These are phyloP conservation scores for Chloris gayana DNA, from an alignment of 176 grass and related monocot species.

Conservation along the genomic window DNA sequence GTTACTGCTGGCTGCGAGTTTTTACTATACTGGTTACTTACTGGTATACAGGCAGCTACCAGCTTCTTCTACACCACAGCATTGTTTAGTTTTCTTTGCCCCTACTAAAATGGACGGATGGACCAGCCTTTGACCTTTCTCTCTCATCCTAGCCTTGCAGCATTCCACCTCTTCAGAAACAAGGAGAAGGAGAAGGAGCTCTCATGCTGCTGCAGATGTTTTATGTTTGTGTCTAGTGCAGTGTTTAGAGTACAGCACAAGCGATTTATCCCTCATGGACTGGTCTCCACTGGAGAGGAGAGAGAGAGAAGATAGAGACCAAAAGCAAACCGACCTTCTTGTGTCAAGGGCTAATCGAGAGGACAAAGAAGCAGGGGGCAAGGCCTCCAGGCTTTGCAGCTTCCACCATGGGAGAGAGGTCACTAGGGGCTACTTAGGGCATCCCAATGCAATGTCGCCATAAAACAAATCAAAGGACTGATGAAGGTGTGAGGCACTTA, in stretches of 20 bases:
- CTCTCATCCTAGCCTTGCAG: not conserved
- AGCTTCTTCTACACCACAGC: not conserved
- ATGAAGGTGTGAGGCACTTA: slow-evolving; percentile 14
- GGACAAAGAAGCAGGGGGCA: slow-evolving; percentile 43
- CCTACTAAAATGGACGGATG: slow-evolving; percentile 38
- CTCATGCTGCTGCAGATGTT: slow-evolving; percentile 38
- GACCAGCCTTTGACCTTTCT: slow-evolving; percentile 35
- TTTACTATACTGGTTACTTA: slow-evolving; percentile 27
- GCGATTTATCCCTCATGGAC: not conserved
- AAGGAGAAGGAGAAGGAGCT: slow-evolving; percentile 21
- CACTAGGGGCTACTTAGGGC: slow-evolving; percentile 36
- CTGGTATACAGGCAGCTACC: slow-evolving; percentile 22
- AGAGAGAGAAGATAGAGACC: slow-evolving; percentile 36
- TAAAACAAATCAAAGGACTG: not conserved
- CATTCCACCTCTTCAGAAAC: not conserved
- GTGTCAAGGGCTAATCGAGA: slow-evolving; percentile 55
- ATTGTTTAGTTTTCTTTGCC: slow-evolving; percentile 21
- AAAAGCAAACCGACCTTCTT: slow-evolving; percentile 65
- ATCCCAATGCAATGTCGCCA: slow-evolving; percentile 23
- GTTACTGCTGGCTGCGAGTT: slow-evolving; percentile 13
- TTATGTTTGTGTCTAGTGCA: not conserved
- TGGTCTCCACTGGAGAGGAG: slow-evolving; percentile 26
- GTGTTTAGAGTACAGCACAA: slow-evolving; percentile 4
- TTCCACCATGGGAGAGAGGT: slow-evolving; percentile 56
- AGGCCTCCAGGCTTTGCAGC: slow-evolving; percentile 49